Percentiles rank a stretch among this genome's conserved stretches.
Conservation (phyloP, 305 asterid genomes). For the Petunia hybrid region DNA sequence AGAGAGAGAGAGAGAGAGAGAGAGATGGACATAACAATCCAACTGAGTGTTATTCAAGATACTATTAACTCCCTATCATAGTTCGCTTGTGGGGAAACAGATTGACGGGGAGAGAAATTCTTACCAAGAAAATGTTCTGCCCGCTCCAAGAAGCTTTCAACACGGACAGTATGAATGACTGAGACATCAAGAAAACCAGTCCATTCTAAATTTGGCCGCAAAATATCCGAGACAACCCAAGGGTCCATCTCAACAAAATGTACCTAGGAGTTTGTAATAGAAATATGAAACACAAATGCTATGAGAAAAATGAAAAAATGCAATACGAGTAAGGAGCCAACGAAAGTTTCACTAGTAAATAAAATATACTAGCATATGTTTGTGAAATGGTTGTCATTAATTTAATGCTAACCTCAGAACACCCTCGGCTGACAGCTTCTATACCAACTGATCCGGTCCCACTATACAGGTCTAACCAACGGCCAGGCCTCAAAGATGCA, state of each 20-base stretch:
- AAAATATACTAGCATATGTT: conserved; percentile 20
- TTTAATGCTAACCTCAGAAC: conserved; percentile 53
- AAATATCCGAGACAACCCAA: conserved; percentile 95
- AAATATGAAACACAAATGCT: conserved; percentile 28
- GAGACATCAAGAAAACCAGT: conserved; percentile 84
- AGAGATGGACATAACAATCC: background rate
- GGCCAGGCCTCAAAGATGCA: conserved; percentile 85
- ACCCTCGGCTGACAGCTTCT: conserved; percentile 89
- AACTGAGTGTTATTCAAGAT: background rate
- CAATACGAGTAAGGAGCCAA: background rate
- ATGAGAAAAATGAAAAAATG: conserved; percentile 16
- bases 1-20: conserved; percentile 6
- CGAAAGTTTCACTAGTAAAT: conserved; percentile 17
- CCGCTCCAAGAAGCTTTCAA: conserved; percentile 78
- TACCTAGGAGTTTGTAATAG: conserved; percentile 55
- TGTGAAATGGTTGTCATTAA: background rate
- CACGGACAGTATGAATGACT: conserved; percentile 74
- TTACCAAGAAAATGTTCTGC: conserved; percentile 72
- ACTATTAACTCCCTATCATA: conserved; percentile 12
- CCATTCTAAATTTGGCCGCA: conserved; percentile 79
- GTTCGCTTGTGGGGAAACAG: background rate
- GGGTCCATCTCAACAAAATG: conserved; percentile 99
- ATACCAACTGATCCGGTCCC: conserved; percentile 99
- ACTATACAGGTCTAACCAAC: conserved; percentile 97
- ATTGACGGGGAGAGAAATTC: background rate